Evolutionary conservation across 139 green algal genomes (phyloP).

Genomic region (Chlamydomonas sphaeroides): DNA sequence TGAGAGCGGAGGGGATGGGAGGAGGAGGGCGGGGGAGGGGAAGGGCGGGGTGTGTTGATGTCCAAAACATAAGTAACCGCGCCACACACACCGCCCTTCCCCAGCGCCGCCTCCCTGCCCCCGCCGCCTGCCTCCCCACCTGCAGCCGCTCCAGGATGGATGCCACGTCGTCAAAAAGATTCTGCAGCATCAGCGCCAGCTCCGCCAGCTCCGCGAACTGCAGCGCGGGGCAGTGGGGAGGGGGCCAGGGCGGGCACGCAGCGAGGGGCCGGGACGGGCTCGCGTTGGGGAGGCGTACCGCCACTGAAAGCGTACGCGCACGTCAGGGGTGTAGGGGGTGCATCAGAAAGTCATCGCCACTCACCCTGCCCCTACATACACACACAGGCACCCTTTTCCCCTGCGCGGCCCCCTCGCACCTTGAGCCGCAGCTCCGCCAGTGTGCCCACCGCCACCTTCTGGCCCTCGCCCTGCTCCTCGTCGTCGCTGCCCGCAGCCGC

Average conservation of each 20-base stretch:
- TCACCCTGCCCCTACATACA: too few species aligned
- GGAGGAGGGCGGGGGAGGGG: neutral
- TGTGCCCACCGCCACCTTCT: slow-evolving; percentile 25
- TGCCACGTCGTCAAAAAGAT: slow-evolving; percentile 46
- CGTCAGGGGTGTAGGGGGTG: too few species aligned
- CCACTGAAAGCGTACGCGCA: too few species aligned
- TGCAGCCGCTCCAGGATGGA: slow-evolving; percentile 36
- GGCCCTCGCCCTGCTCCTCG: slow-evolving; percentile 24
- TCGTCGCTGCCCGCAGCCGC: neutral
- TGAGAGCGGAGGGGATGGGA: neutral
- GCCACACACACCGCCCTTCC: neutral
- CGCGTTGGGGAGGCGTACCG: too few species aligned
- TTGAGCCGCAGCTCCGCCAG: slow-evolving; percentile 34
- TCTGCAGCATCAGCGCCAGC: slow-evolving; percentile 41
- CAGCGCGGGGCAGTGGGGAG: neutral
- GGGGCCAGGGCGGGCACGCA: too few species aligned
- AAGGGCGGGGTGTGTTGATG: neutral
- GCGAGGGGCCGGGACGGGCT: too few species aligned
- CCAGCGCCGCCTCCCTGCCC: neutral
- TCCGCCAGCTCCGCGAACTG: slow-evolving; percentile 28
- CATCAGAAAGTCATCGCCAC: too few species aligned
- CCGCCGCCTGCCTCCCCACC: neutral
- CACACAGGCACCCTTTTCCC: too few species aligned
- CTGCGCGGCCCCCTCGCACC: neutral
- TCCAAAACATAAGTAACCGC: neutral